Conservation (phyloP, 2,329 filamentous ascomycete species). For the Sporothrix schenckii region DNA sequence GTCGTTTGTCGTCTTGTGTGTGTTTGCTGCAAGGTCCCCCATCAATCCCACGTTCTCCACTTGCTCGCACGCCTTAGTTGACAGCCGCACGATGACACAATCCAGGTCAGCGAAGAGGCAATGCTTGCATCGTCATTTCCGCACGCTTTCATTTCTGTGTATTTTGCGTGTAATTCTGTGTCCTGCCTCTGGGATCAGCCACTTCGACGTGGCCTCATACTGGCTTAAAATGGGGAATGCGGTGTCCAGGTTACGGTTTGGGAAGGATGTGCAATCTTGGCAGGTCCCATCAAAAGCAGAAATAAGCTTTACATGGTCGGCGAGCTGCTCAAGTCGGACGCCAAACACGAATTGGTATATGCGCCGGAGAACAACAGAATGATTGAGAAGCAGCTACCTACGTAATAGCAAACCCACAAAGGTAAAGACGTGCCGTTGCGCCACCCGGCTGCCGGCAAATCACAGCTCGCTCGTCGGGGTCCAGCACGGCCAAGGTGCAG, state of each 20-base stretch:
- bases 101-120: slow-evolving; percentile 15
- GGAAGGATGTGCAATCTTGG: not conserved
- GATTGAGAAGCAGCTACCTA: not conserved
- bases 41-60: slow-evolving; percentile 14
- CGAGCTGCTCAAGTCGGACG: not conserved
- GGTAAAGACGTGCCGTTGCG: not conserved
- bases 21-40: slow-evolving; percentile 9
- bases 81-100: slow-evolving; percentile 21
- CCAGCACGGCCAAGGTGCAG: slow-evolving; percentile 12
- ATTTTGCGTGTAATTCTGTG: not conserved
- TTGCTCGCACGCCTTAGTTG: not conserved
- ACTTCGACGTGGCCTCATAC: slow-evolving; percentile 19
- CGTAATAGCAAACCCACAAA: not conserved
- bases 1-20: not conserved
- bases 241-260: not conserved
- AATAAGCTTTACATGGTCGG: slow-evolving; percentile 17
- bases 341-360: no score
- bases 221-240: slow-evolving; percentile 25
- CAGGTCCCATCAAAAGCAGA: not conserved
- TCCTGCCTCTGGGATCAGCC: not conserved
- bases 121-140: slow-evolving; percentile 10
- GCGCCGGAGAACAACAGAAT: not conserved
- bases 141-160: not conserved
- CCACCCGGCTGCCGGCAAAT: slow-evolving; percentile 14
- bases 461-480: slow-evolving; percentile 11